Conservation (phyloP, 257 asterid species). For the Capsicum baccatum region DNA sequence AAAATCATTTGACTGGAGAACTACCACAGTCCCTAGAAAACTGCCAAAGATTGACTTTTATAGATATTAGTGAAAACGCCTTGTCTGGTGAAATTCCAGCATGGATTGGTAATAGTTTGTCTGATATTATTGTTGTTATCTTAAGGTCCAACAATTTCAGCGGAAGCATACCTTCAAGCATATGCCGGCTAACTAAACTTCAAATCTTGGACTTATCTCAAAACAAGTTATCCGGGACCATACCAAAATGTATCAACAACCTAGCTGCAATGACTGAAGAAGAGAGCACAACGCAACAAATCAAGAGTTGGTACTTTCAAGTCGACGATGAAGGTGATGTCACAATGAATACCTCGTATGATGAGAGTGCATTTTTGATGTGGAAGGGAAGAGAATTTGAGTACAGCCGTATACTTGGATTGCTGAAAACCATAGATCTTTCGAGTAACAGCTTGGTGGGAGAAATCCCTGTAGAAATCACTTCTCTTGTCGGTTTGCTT, state of each 20-base stretch:
- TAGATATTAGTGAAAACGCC: conserved; percentile 37
- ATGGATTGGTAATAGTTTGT: conserved; percentile 42
- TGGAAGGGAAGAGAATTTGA: conserved; percentile 39
- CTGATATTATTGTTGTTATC: conserved; percentile 33
- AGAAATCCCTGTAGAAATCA: conserved; percentile 37
- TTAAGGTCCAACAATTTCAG: conserved; percentile 38
- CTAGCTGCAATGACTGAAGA: conserved; percentile 31
- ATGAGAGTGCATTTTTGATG: conserved; percentile 32
- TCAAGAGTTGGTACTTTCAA: neutral
- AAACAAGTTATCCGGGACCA: conserved; percentile 36
- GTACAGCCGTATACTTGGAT: conserved; percentile 26
- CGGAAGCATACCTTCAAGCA: conserved; percentile 30
- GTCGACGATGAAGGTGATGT: neutral
- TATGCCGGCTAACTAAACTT: conserved; percentile 9
- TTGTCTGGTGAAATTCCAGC: conserved; percentile 37
- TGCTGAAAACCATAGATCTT: conserved; percentile 41
- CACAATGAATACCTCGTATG: neutral
- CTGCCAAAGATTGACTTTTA: conserved; percentile 26
- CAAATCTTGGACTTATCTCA: conserved; percentile 42
- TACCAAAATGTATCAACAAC: conserved; percentile 40
- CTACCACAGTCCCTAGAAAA: conserved; percentile 32
- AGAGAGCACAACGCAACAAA: neutral
- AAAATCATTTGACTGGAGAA: conserved; percentile 41
- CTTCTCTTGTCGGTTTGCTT: conserved; percentile 39
- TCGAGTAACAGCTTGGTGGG: conserved; percentile 39